Base-by-base conservation (phyloP, 768 basidiomycete species). In the Tubosaeta sp. region DNA sequence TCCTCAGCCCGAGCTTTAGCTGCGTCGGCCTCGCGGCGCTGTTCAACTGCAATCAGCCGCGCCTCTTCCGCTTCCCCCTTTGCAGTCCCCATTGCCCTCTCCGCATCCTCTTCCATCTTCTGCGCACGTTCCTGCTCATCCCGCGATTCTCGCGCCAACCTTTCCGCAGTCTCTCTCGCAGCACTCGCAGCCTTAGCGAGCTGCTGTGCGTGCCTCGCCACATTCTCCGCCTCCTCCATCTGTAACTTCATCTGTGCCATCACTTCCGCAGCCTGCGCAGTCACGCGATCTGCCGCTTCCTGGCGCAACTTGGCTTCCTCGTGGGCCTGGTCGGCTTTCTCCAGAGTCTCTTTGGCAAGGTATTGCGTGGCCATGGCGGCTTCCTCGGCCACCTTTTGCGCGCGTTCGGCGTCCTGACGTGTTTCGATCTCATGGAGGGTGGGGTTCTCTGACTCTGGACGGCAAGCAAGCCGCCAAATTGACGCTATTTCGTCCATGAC, bases 401-500 rank as follows among this genome's bases (percentile, higher is more conserved):
- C 16, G 10, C 46, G 14, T 21, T 56, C 56, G 0, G 54, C 57
- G 2, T 34, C 25, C 25, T 11, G n/a, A 22, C 21, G 43, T 1
- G 51, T 53, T 21, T 44, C 22, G 4, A 61, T 56, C 0, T 22
- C 50, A 3, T 32, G 32, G 9, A 59, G 18, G 4, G 55, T 48
- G 2, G 53, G 61, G 34, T 59, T 62, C 30, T 16, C n/a, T 16
- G 10, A 34, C 24, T 44, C 19, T 0, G 57, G 60, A 11, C 18
- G 9, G 6, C 6, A 16, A 11, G 39, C 10, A 42, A 25, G n/a
- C 16, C 32, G 21, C 3, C 11, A 27, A 27, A 8, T 30, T 3
- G 55, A 60, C 11, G 60, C 1, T 8, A 19, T 27, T 3, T 21
- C 25, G 6, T 51, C 59, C 59, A 60, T 60, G 16, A 14, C 9